These are phyloP conservation scores for Diplotaxis tenuifolia DNA, from an alignment of 345 rosid species.

Conservation along the genomic window DNA sequence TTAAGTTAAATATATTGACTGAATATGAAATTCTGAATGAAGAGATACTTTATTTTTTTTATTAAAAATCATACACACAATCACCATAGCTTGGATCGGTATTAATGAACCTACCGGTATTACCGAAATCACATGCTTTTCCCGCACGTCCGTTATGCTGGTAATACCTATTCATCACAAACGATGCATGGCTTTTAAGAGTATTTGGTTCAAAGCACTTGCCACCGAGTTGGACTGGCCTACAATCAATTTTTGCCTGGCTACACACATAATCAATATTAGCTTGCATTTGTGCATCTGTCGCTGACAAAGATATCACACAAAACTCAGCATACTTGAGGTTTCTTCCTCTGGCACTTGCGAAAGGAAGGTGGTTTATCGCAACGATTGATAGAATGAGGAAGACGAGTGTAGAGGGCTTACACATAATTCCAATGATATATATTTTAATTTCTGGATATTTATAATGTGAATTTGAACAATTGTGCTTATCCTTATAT, in stretches of 20 bases:
- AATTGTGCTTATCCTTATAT: too few relatives aligned
- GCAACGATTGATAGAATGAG: not conserved
- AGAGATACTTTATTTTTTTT: not conserved
- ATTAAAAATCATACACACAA: not conserved
- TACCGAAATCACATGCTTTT: not conserved
- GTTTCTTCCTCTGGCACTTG: not conserved
- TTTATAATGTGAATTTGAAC: not conserved
- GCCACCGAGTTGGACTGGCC: constrained; percentile 21
- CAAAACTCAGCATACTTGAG: too few relatives aligned
- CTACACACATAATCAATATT: constrained; percentile 16
- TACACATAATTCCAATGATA: not conserved
- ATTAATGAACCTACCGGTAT: not conserved
- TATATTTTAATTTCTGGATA: not conserved
- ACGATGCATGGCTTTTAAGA: constrained; percentile 17
- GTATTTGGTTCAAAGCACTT: constrained; percentile 15
- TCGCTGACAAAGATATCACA: not conserved
- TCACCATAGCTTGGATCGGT: constrained; percentile 6
- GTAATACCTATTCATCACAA: constrained; percentile 17
- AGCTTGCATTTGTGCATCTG: constrained; percentile 9
- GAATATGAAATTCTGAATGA: not conserved
- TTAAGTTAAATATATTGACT: not conserved
- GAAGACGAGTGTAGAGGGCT: not conserved
- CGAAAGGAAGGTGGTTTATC: not conserved
- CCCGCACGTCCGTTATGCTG: not conserved
- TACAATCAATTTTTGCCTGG: not conserved